Evolutionary conservation across 2,329 filamentous ascomycete genomes (phyloP), one percentile per base, ranked within the genome.

Genomic region (Berkeleyomyces basicola): DNA sequence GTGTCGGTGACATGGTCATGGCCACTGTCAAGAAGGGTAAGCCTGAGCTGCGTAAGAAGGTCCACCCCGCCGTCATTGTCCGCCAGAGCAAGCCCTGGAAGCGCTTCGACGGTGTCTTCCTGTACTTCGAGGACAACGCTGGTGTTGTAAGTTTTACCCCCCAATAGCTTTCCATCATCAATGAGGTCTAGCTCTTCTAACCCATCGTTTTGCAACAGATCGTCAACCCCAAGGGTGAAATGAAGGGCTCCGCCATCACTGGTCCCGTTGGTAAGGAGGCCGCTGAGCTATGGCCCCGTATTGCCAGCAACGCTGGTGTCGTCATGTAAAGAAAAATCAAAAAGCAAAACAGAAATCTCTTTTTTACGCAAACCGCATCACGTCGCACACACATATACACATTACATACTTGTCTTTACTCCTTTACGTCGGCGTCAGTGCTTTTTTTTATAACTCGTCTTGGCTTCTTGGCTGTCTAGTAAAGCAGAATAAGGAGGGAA

Each of bases 1-100:
- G 93, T 84, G 92, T 96, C 72, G 93, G 93, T 74, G 93, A 97
- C 83, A 97, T 97, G 93, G 93, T 97, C 76, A 97, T 99, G 91
- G 92, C 92, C 70, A 97, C 93, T 70, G 93, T 97, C 81, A 97
- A 99, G 90, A 97, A 99, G 89, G 93, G 95, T 81, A 99, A 99
- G 90, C 95, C 95, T 68, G 95, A 99, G 81, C 83, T 99, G 75
- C 85, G 95, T 79, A 99, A 99, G 89, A 99, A 99, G 88, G 93
- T 99, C 78, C 96, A 99, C 90, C 93, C 93, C 71, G 93, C 93
- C 74, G 92, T 99, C 76, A 93, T 99, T 75, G 92, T 97, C 77
- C 84, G 93, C 78, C 93, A 97, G 83, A 88, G 87, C 82, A 99
- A 99, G 87, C 93, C 93, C 73, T 99, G 93, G 93, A 91, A 93